Base-by-base conservation (phyloP, 305 asterid genomes). In the Rubia peregrina region DNA sequence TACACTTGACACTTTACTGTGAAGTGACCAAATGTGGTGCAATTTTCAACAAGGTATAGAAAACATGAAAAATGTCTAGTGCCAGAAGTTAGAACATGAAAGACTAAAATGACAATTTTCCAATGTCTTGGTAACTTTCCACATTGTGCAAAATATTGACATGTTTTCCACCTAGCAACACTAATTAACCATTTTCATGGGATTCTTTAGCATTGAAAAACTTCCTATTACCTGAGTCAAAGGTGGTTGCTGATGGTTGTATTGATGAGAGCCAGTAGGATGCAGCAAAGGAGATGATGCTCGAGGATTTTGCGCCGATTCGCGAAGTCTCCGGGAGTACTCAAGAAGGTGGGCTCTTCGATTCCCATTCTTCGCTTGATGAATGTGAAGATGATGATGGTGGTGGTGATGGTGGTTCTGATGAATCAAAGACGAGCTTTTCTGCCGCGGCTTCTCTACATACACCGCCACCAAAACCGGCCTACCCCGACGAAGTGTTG, bases 341-440 rank as follows among this genome's bases (percentile, higher is more conserved):
- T 78, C 81, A 24, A 87, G 89, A 74, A 85, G 87, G 57, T 82
- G 82, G 24, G 90, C 85, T 81, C 80, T 87, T 44, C 86, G 78
- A 38, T 83, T 76, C 79, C 40, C 73, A 42, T 57, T 64, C 56
- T 63, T 74, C 16, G 79, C 69, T 12, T 49, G 67, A 36, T 67
- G 78, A 65, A 74, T 7, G 49, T 76, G 74, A 55, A 43, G 77
- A 41, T 76, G 71, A 5, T 69, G 78, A 53, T 73, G 81, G 7
- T 76, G 79, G 41, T 73, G 75, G 62, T 65, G 62, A 14, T 68
- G 69, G 42, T 70, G 66, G 6, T 26, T 38, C 19, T 40, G 73
- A 12, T 22, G 53, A 21, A 5, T 40, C 26, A 64, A 13, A 9
- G 21, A 7, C 9, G 12, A 7, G 42, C 55, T 56, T 56, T 43